Percentiles rank a stretch among this genome's conserved stretches.
These are phyloP conservation scores for Echium plantagineum DNA, from an alignment of 257 asterid genomes.

Conservation along the genomic window DNA sequence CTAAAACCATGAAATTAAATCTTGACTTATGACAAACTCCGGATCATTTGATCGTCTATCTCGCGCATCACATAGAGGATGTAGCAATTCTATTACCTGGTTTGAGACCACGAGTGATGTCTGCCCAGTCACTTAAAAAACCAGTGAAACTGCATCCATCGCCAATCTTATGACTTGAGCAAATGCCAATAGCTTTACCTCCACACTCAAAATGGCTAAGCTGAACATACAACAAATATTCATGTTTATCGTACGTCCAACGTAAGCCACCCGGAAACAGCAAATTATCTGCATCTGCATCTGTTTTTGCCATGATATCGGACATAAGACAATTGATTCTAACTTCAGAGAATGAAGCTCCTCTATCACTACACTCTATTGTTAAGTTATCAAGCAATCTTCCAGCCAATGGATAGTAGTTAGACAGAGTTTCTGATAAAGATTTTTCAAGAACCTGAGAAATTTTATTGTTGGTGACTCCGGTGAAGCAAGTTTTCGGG, in stretches of 20 bases:
- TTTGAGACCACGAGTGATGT: neutral
- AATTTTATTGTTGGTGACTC: neutral
- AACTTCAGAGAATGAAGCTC: slow-evolving; percentile 1
- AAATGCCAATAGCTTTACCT: slow-evolving; percentile 4
- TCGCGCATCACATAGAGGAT: too few species aligned
- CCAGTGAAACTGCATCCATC: slow-evolving; percentile 2
- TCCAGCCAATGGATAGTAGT: slow-evolving; percentile 14
- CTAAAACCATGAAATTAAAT: too few species aligned
- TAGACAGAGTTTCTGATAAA: slow-evolving; percentile 6
- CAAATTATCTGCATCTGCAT: neutral
- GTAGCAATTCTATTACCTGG: neutral
- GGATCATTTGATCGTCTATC: too few species aligned
- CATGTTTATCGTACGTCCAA: neutral
- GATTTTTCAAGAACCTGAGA: slow-evolving; percentile 7
- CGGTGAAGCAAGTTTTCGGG: neutral
- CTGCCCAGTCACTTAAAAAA: slow-evolving; percentile 9
- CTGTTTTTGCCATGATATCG: slow-evolving; percentile 2
- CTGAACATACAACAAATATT: neutral
- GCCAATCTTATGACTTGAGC: slow-evolving; percentile 1
- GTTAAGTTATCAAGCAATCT: neutral
- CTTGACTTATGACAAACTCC: too few species aligned
- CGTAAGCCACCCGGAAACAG: slow-evolving; percentile 4
- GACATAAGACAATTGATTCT: neutral
- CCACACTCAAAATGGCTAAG: slow-evolving; percentile 8
- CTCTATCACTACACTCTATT: slow-evolving; percentile 6